Evolutionary conservation across 2,329 filamentous ascomycete species (phyloP), one percentile per base, ranked within the genome.

Genomic region (Cordyceps javanica): DNA sequence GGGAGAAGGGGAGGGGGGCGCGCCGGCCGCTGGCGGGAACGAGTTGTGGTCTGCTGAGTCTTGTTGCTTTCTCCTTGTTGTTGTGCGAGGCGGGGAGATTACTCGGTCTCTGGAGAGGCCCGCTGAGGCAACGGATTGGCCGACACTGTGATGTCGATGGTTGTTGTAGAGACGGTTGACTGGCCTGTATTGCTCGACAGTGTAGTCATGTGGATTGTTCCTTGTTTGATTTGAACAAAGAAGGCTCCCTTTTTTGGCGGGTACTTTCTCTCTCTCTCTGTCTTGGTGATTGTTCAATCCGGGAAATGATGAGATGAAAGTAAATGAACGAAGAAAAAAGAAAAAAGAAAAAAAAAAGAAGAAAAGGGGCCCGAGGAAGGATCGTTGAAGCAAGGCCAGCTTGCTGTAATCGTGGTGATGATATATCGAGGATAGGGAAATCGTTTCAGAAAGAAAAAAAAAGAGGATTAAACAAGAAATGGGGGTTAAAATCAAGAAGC

Each of bases 311-410:
- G 38, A 75, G 75, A 73, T 76, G 16, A n/a, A 30, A 39, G 32
- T 14, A 81, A 73, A 76, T 78, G 75, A 30, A 34, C 14, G 1
- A 73, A 74, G 73, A 74, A 73, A 78, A 19, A 16, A 45, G 10
- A 16, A 45, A 63, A 19, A 75, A 75, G 72, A 76, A 19, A 7
- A 30, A n/a, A 19, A 21, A 81, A 73, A 76, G 78, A 75, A 30
- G 25, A 39, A 5, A 73, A 74, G 73, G 74, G n/a, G n/a, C n/a
- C n/a, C n/a, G n/a, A n/a, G n/a, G 73, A 78, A 26, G 32, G 32
- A 50, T 52, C 16, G 36, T 42, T 25, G 69, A 72, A 79, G 79
- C 80, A 83, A 84, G 81, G 73, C 81, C 81, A 69, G 81, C 80
- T 83, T 82, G 80, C 78, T 70, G 72, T 76, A 8, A 25, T 45